A percentile compares a stretch with the other conserved stretches of the same genome.
phyloP scores from a whole-genome alignment of 2,329 filamentous ascomycete genomes.

The Colletotrichum sp. region DNA sequence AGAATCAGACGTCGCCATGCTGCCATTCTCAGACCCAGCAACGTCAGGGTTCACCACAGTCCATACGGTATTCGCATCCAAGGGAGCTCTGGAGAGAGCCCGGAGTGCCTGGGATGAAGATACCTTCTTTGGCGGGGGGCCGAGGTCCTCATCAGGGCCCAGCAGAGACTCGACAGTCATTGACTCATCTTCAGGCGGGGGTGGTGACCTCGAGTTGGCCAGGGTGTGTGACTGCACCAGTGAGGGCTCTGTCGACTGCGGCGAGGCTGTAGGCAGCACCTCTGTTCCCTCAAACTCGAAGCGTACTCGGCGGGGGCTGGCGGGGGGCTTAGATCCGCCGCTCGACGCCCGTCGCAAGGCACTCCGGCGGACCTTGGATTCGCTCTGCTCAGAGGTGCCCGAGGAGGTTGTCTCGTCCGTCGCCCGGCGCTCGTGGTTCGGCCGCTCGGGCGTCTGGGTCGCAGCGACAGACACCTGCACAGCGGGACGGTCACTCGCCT shows the following conservation, averaged over 20 bases:
- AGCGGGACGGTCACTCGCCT: neutral
- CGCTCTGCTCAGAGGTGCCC: slow-evolving; percentile 57
- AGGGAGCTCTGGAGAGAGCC: slow-evolving; percentile 54
- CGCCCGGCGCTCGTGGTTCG: slow-evolving; percentile 41
- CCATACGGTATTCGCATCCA: slow-evolving; percentile 59
- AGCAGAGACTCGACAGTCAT: slow-evolving; percentile 35
- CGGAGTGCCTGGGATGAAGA: slow-evolving; percentile 61
- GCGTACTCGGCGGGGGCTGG: slow-evolving; percentile 66
- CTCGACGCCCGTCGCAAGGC: slow-evolving; percentile 63
- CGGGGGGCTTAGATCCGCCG: slow-evolving; percentile 45
- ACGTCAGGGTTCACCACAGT: slow-evolving; percentile 45
- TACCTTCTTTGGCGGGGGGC: slow-evolving; percentile 54
- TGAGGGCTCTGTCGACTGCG: slow-evolving; percentile 44
- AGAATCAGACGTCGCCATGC: slow-evolving; percentile 10
- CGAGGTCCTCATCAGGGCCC: slow-evolving; percentile 42
- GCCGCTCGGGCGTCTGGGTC: slow-evolving; percentile 29
- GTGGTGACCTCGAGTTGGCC: slow-evolving; percentile 25
- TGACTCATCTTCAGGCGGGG: slow-evolving; percentile 29
- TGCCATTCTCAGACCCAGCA: slow-evolving; percentile 10
- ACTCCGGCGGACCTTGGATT: slow-evolving; percentile 55
- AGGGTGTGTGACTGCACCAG: slow-evolving; percentile 28
- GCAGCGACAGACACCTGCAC: neutral
- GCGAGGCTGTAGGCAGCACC: slow-evolving; percentile 65
- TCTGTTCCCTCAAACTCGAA: slow-evolving; percentile 67
- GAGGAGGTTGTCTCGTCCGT: slow-evolving; percentile 58